These are phyloP conservation scores for Geosiphon pyriformis DNA, from an alignment of 192 early-diverging fungal species.

Conservation along the genomic window DNA sequence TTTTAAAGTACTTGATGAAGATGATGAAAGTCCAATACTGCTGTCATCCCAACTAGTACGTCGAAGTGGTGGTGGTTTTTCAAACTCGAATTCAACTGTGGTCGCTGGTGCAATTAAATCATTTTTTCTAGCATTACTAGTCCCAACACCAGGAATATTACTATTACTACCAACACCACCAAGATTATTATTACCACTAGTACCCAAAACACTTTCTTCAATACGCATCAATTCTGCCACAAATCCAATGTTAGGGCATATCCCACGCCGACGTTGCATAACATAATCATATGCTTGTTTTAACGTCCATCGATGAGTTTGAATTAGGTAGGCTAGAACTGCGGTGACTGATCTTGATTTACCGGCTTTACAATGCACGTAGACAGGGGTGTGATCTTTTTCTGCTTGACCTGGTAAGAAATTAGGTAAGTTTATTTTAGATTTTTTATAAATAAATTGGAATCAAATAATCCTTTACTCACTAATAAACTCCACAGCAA, in stretches of 20 bases:
- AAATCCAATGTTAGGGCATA: conserved; percentile 77
- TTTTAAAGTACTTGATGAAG: too few relatives aligned
- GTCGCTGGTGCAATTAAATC: too few relatives aligned
- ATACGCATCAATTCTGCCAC: conserved; percentile 62
- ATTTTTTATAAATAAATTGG: background rate
- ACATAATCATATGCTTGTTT: conserved; percentile 64
- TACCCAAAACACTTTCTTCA: conserved; percentile 55
- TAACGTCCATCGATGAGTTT: conserved; percentile 54
- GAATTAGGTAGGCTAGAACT: conserved; percentile 65
- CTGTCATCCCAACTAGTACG: too few relatives aligned
- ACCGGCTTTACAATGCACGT: conserved; percentile 78
- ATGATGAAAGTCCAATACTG: too few relatives aligned
- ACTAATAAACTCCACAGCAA: conserved; percentile 67
- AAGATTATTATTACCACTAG: too few relatives aligned
- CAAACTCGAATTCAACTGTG: too few relatives aligned
- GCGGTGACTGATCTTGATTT: conserved; percentile 69
- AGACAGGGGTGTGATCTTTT: conserved; percentile 41
- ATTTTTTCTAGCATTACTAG: too few relatives aligned
- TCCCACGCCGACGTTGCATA: conserved; percentile 52
- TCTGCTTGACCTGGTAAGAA: conserved; percentile 32
- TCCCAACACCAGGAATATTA: too few relatives aligned
- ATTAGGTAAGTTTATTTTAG: background rate
- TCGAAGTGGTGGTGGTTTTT: too few relatives aligned
- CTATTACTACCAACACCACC: background rate
- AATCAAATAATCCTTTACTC: conserved; percentile 22